Percentiles rank a stretch among this genome's conserved stretches.
phyloP scores from a whole-genome alignment of 345 rosid genomes.

The Raphanus raphanistrum region DNA sequence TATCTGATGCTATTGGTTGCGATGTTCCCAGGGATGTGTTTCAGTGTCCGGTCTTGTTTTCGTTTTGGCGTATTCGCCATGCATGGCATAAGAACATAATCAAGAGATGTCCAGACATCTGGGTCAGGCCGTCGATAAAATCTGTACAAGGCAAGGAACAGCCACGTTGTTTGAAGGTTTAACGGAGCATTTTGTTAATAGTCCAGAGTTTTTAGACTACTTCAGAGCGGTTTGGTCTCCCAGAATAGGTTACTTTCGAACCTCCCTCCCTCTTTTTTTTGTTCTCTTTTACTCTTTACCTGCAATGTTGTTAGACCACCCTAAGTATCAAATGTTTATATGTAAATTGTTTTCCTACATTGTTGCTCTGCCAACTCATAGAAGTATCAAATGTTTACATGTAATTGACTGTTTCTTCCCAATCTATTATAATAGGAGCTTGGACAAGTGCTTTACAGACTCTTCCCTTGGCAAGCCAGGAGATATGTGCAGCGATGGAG shows the following conservation, averaged over 20 bases:
- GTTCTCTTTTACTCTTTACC: background rate
- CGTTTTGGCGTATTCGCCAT: constrained; percentile 86
- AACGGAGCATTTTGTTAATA: constrained; percentile 64
- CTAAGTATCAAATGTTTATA: background rate
- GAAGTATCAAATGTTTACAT: too few species aligned
- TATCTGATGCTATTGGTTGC: constrained; percentile 15
- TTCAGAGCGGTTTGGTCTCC: constrained; percentile 87
- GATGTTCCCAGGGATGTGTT: constrained; percentile 79
- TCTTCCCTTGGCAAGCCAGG: constrained; percentile 84
- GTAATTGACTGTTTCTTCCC: background rate
- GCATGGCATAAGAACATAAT: constrained; percentile 89
- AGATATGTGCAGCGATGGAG: constrained; percentile 86
- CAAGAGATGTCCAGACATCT: constrained; percentile 74
- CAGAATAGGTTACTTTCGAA: constrained; percentile 55
- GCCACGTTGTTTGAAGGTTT: constrained; percentile 50
- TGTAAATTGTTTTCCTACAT: too few species aligned
- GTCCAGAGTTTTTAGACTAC: constrained; percentile 71
- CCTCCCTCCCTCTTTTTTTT: background rate
- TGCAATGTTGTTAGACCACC: background rate
- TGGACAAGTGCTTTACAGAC: constrained; percentile 62
- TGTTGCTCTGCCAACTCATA: background rate
- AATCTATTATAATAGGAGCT: constrained; percentile 46
- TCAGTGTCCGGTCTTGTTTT: constrained; percentile 78
- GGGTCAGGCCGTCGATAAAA: constrained; percentile 60
- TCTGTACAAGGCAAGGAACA: constrained; percentile 62